Percentiles rank a stretch among this genome's conserved stretches.
Conservation (phyloP, 768 basidiomycete species). For the Clitopilus hobsonii region DNA sequence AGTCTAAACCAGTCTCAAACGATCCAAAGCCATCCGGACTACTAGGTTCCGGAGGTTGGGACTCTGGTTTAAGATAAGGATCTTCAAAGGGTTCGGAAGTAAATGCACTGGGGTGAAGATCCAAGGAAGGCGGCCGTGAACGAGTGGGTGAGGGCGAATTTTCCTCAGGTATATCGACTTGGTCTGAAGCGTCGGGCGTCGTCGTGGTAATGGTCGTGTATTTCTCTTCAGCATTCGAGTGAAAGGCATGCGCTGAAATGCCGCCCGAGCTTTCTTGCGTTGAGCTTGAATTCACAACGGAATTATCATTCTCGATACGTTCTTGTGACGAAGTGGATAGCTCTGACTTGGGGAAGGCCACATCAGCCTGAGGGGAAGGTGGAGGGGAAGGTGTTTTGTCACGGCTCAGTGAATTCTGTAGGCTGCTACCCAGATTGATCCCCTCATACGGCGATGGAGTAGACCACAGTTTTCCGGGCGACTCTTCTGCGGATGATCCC, state of each 20-base stretch:
- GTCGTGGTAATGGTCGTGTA: background rate
- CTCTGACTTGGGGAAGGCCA: slow-evolving; percentile 10
- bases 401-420: slow-evolving; percentile 6
- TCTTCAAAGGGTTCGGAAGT: background rate
- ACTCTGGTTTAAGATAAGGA: background rate
- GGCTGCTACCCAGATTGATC: slow-evolving; percentile 28
- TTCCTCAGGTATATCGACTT: background rate
- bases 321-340: no score
- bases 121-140: slow-evolving; percentile 3
- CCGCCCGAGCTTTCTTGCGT: no score
- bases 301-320: no score
- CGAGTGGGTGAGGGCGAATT: slow-evolving; percentile 10
- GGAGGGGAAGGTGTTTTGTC: background rate
- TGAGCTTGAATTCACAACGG: no score
- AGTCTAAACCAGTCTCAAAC: slow-evolving; percentile 48
- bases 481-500: slow-evolving; percentile 22
- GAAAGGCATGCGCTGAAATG: no score
- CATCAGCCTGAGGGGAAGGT: background rate
- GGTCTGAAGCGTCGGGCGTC: no score
- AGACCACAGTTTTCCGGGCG: slow-evolving; percentile 3
- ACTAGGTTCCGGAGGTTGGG: slow-evolving; percentile 16
- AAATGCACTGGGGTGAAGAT: background rate
- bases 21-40: slow-evolving; percentile 57
- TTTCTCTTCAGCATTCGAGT: no score
- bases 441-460: slow-evolving; percentile 33